These are phyloP conservation scores for Hydnum rufescens DNA, from an alignment of 768 basidiomycete genomes.

Conservation along the genomic window DNA sequence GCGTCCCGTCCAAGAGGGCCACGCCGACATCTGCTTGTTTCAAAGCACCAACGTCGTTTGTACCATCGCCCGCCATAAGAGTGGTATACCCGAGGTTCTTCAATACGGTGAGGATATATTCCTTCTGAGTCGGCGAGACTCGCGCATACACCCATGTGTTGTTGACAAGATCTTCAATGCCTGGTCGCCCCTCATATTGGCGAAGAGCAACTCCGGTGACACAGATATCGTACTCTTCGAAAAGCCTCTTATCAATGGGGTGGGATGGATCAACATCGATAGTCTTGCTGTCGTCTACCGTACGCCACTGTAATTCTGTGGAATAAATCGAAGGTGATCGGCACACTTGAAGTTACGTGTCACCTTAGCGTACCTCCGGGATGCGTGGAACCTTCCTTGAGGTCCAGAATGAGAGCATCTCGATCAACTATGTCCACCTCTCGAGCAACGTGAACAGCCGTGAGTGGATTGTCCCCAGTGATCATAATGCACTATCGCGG, in stretches of 20 bases:
- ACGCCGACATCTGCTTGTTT: slow-evolving; percentile 98
- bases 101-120: slow-evolving; percentile 78
- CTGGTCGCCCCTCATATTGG: slow-evolving; percentile 50
- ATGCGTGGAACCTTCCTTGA: slow-evolving; percentile 57
- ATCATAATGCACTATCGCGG: slow-evolving; percentile 86
- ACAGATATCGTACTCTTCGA: slow-evolving; percentile 86
- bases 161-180: slow-evolving; percentile 54
- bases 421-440: slow-evolving; percentile 97
- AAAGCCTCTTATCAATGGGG: slow-evolving; percentile 57
- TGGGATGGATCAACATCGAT: slow-evolving; percentile 68
- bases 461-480: slow-evolving; percentile 95
- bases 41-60: slow-evolving; percentile 94
- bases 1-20: slow-evolving; percentile 76
- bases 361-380: slow-evolving; percentile 51
- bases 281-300: slow-evolving; percentile 77
- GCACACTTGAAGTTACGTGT: not conserved
- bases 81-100: slow-evolving; percentile 81
- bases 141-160: slow-evolving; percentile 98
- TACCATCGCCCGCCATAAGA: slow-evolving; percentile 97
- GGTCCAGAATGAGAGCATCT: slow-evolving; percentile 79
- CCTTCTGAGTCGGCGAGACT: slow-evolving; percentile 90
- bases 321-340: slow-evolving; percentile 3
- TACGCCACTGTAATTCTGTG: slow-evolving; percentile 76
- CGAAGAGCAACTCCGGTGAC: slow-evolving; percentile 87
- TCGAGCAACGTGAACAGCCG: slow-evolving; percentile 85